Evolutionary conservation across 2,329 filamentous ascomycete species (phyloP).

Genomic region (Knoxdaviesia proteae): DNA sequence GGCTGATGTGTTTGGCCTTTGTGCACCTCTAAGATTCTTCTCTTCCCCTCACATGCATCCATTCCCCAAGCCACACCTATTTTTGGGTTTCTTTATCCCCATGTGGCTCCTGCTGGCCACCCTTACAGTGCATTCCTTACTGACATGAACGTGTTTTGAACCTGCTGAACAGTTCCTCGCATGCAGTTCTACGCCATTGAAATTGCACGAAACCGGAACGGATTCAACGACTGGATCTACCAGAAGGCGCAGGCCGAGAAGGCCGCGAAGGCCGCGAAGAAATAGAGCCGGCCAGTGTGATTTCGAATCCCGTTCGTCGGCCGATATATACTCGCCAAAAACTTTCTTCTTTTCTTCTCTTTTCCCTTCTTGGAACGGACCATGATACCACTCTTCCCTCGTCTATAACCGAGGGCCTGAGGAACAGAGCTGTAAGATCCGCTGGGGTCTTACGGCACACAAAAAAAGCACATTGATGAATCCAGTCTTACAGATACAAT

Average conservation of each 20-base stretch:
- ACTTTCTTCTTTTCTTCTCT: neutral
- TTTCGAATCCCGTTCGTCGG: neutral
- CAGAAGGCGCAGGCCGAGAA: conserved; percentile 53
- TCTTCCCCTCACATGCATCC: too few species aligned
- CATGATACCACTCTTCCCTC: neutral
- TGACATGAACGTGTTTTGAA: neutral
- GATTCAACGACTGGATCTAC: conserved; percentile 93
- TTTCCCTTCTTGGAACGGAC: neutral
- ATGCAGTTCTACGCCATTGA: conserved; percentile 36
- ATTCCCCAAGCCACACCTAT: neutral
- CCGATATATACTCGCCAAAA: neutral
- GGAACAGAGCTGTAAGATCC: too few species aligned
- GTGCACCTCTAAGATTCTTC: too few species aligned
- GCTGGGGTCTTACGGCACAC: too few species aligned
- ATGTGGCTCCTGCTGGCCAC: neutral
- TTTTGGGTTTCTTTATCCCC: neutral
- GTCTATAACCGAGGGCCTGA: too few species aligned
- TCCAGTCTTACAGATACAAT: too few species aligned
- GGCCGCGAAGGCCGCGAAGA: conserved; percentile 9
- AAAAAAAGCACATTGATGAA: too few species aligned
- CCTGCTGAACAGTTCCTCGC: conserved; percentile 21
- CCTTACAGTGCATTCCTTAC: neutral
- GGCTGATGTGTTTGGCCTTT: too few species aligned
- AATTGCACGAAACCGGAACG: conserved; percentile 49
- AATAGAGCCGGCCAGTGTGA: neutral